Percentiles rank a stretch among this genome's conserved stretches.
These are phyloP conservation scores for Globisporangium mamillatum DNA, from an alignment of 352 stramenopile species.

Conservation along the genomic window DNA sequence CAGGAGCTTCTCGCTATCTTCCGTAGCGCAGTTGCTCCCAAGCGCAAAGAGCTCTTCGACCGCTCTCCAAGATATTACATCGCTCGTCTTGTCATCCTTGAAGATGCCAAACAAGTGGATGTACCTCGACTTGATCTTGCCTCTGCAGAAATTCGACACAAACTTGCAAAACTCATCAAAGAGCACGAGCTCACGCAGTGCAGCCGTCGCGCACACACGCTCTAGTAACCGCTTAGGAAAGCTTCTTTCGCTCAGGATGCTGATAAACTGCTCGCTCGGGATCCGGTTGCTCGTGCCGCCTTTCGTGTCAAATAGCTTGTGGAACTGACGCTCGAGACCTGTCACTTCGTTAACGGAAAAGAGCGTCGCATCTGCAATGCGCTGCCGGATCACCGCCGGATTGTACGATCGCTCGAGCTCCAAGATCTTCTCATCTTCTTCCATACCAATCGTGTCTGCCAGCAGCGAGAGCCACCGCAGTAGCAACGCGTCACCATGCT, in stretches of 20 bases:
- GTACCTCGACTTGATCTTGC: constrained; percentile 35
- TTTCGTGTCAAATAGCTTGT: constrained; percentile 73
- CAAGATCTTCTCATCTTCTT: constrained; percentile 72
- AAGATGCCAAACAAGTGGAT: constrained; percentile 63
- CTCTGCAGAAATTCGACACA: constrained; percentile 72
- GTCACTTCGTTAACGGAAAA: constrained; percentile 76
- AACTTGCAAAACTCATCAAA: constrained; percentile 86
- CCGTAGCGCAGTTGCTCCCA: constrained; percentile 24
- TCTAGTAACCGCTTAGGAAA: constrained; percentile 46
- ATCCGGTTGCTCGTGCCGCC: constrained; percentile 65
- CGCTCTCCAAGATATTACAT: constrained; percentile 29
- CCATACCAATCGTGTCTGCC: constrained; percentile 56
- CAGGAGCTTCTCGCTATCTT: constrained; percentile 13
- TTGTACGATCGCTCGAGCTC: constrained; percentile 80
- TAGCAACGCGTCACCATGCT: constrained; percentile 47
- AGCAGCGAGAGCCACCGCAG: constrained; percentile 65
- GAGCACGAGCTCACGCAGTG: constrained; percentile 48
- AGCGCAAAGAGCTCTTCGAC: constrained; percentile 47
- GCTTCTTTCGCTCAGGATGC: constrained; percentile 40
- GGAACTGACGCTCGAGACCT: constrained; percentile 73
- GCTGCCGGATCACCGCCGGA: constrained; percentile 71
- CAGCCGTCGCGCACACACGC: constrained; percentile 40
- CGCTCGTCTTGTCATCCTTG: constrained; percentile 20
- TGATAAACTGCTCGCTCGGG: constrained; percentile 53
- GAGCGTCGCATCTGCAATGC: constrained; percentile 66